A percentile compares a stretch with the other conserved stretches of the same genome.
Evolutionary conservation across 495 filamentous ascomycete genomes (phyloP).

Genomic region (Neurospora intermedia): DNA sequence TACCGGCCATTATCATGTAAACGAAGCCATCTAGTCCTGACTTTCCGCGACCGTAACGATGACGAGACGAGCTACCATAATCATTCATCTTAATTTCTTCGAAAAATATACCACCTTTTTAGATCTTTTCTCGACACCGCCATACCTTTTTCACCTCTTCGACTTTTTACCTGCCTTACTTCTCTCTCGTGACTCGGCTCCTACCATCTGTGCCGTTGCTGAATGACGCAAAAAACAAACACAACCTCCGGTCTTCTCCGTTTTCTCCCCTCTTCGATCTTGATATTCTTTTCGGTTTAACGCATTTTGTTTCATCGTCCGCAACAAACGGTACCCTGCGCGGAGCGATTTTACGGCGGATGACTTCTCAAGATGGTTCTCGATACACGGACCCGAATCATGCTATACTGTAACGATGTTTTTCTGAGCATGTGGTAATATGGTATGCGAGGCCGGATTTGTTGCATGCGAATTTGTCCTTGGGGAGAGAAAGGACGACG

Average conservation of each 20-base stretch:
- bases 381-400: neutral
- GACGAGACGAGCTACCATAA: neutral
- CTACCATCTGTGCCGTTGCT: neutral
- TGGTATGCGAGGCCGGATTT: neutral
- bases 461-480: neutral
- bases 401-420: neutral
- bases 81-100: neutral
- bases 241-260: neutral
- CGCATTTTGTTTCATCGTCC: neutral
- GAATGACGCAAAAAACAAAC: neutral
- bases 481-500: neutral
- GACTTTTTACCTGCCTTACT: neutral
- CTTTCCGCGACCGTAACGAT: neutral
- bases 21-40: neutral
- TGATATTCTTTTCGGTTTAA: neutral
- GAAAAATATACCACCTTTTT: neutral
- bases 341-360: neutral
- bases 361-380: neutral
- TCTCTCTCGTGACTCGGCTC: neutral
- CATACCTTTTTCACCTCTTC: neutral
- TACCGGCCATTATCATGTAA: slow-evolving; percentile 83
- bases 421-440: neutral
- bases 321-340: neutral
- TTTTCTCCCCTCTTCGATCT: neutral
- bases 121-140: neutral